These are phyloP conservation scores for Globisporangium megalacanthum DNA, from an alignment of 352 stramenopile genomes.

Conservation along the genomic window DNA sequence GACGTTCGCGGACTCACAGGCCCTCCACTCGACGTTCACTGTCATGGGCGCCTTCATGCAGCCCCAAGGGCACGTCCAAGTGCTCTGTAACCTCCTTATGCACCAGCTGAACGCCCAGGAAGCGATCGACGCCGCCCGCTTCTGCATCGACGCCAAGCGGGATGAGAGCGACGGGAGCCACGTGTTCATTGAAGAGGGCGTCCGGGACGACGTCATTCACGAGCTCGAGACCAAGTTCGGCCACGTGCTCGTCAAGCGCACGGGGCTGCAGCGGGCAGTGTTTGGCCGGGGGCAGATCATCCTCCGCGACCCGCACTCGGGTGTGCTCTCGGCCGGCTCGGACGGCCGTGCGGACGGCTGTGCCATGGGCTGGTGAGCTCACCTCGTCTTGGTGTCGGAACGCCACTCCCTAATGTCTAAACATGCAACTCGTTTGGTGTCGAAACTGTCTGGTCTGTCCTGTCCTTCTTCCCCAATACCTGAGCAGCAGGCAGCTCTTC, in stretches of 20 bases:
- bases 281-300: slow-evolving; percentile 89
- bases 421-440: not conserved
- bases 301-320: slow-evolving; percentile 59
- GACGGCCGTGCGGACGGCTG: slow-evolving; percentile 94
- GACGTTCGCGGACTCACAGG: slow-evolving; percentile 78
- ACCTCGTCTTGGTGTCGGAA: not conserved
- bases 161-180: slow-evolving; percentile 53
- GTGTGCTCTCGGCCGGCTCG: slow-evolving; percentile 93
- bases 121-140: slow-evolving; percentile 91
- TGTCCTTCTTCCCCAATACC: too few species aligned
- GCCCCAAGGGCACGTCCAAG: slow-evolving; percentile 94
- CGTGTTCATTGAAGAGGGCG: slow-evolving; percentile 84
- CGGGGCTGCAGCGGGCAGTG: slow-evolving; percentile 28
- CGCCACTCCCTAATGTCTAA: not conserved
- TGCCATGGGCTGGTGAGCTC: slow-evolving; percentile 80
- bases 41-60: slow-evolving; percentile 95
- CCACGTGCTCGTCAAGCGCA: slow-evolving; percentile 55
- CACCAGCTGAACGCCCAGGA: slow-evolving; percentile 83
- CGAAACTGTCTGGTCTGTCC: too few species aligned
- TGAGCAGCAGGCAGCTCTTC: too few species aligned
- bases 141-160: slow-evolving; percentile 88
- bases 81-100: slow-evolving; percentile 89
- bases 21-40: slow-evolving; percentile 91
- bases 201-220: slow-evolving; percentile 58
- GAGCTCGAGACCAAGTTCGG: slow-evolving; percentile 68